Base-by-base conservation (phyloP, 2,329 filamentous ascomycete species). In the Endothia cerciana region DNA sequence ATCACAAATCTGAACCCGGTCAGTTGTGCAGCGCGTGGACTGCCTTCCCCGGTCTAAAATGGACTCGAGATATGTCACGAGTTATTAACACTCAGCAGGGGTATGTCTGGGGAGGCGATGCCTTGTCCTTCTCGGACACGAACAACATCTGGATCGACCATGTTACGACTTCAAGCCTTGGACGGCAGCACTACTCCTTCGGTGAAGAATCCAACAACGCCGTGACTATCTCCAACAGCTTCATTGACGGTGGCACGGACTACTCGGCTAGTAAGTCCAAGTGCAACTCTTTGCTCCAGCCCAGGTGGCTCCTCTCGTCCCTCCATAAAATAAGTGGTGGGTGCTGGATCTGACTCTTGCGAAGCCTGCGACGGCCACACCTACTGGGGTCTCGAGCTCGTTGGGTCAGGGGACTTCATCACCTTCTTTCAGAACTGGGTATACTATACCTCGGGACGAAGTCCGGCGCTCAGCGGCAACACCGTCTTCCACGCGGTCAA, bases 341-440 rank as follows among this genome's bases (percentile, higher is more conserved):
- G n/a, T n/a, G 4, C 43, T 47, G 43, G 7, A 47, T 10, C 2
- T 25, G 3, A 4, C 4, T 8, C 6, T n/a, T n/a, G 3, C 22
- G 7, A 7, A 56, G 53, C 81, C 59, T 89, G 87, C 75, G 79
- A 88, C 71, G 79, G 78, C 49, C 80, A 85, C 75, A 85, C 87
- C 76, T 87, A 88, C 81, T 88, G 86, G 84, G 80, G 76, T 33
- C 74, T 87, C 69, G 86, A 86, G 77, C 79, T 88, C 59, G 81
- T 80, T 47, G 86, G 86, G n/a, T 77, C 79, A 64, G 80, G 75
- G 73, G 86, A 89, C 72, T 71, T 81, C 67, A 78, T 88, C 72
- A 88, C 86, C 69, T 72, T 88, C 73, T 83, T 86, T 77, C 3
- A 38, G 53, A 56, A 56, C 33, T 87, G 87, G 77, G 78, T 88